A percentile compares a stretch with the other conserved stretches of the same genome.
These are phyloP conservation scores for Favolaschia claudopus DNA, from an alignment of 768 basidiomycete genomes.

Conservation along the genomic window DNA sequence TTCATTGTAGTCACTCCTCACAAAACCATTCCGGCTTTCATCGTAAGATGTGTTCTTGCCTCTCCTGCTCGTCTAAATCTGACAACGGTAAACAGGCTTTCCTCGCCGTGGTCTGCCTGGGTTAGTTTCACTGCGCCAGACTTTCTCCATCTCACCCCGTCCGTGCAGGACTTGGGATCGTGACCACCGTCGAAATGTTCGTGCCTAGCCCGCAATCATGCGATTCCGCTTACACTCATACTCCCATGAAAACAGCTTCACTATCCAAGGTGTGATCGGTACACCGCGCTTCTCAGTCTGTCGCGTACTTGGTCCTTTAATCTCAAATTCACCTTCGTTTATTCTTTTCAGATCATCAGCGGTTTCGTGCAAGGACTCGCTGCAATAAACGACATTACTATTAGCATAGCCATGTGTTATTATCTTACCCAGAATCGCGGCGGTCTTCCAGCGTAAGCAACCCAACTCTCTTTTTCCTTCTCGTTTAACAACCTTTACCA, in stretches of 20 bases:
- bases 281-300: not conserved
- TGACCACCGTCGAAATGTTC: conserved; percentile 1
- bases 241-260: not conserved
- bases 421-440: conserved; percentile 3
- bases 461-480: not conserved
- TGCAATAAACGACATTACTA: conserved; percentile 19
- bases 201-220: too few relatives aligned
- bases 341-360: conserved; percentile 16
- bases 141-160: not conserved
- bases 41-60: not conserved
- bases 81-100: not conserved
- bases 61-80: not conserved
- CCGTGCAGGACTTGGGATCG: not conserved
- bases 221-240: too few relatives aligned
- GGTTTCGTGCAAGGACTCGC: conserved; percentile 23
- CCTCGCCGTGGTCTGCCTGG: conserved; percentile 2
- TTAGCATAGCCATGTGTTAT: conserved; percentile 17
- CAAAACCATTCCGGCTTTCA: not conserved
- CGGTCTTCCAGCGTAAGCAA: conserved; percentile 15
- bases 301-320: not conserved
- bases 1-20: conserved; percentile 4
- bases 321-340: not conserved
- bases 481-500: too few relatives aligned
- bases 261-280: not conserved
- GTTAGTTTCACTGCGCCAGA: not conserved